phyloP scores from a whole-genome alignment of 176 grass and related monocot genomes.

The Oryza brachyantha region DNA sequence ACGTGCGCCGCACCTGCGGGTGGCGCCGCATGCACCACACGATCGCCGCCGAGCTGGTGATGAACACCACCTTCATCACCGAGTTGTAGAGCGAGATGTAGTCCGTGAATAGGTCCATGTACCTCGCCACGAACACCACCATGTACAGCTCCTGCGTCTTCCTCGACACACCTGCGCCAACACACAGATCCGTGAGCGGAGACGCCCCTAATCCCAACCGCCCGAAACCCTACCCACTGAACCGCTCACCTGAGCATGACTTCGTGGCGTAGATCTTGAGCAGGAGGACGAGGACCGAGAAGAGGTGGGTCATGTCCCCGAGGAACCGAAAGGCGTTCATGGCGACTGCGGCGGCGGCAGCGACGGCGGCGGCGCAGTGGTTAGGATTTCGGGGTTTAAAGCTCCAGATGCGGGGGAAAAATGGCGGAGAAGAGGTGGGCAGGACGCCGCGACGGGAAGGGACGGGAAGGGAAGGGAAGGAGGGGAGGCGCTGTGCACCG shows the following conservation, averaged over 20 bases:
- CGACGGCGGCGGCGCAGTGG: slow-evolving; percentile 26
- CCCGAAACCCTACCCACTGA: slow-evolving; percentile 13
- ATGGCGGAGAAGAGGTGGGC: slow-evolving; percentile 31
- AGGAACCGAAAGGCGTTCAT: slow-evolving; percentile 94
- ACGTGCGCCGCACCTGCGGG: slow-evolving; percentile 70
- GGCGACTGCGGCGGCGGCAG: neutral
- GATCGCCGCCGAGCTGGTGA: slow-evolving; percentile 73
- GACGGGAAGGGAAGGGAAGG: slow-evolving; percentile 1
- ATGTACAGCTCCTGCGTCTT: slow-evolving; percentile 98
- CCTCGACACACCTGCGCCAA: slow-evolving; percentile 68
- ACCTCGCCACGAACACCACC: slow-evolving; percentile 78
- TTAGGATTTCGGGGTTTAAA: slow-evolving; percentile 35
- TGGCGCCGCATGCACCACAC: slow-evolving; percentile 96
- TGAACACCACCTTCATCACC: slow-evolving; percentile 92
- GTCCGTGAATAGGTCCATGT: slow-evolving; percentile 86
- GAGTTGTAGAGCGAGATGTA: slow-evolving; percentile 92
- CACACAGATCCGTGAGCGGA: slow-evolving; percentile 35
- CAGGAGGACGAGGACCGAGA: slow-evolving; percentile 92
- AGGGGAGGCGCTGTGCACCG: neutral
- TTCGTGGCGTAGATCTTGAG: slow-evolving; percentile 99
- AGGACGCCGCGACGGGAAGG: neutral
- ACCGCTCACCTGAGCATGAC: slow-evolving; percentile 71
- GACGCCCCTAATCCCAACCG: too few species aligned
- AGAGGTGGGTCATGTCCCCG: slow-evolving; percentile 97
- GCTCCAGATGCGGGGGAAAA: slow-evolving; percentile 35